Percentiles rank a stretch among this genome's conserved stretches.
Conservation (phyloP, 257 asterid species). For the Nicotiana knightiana region DNA sequence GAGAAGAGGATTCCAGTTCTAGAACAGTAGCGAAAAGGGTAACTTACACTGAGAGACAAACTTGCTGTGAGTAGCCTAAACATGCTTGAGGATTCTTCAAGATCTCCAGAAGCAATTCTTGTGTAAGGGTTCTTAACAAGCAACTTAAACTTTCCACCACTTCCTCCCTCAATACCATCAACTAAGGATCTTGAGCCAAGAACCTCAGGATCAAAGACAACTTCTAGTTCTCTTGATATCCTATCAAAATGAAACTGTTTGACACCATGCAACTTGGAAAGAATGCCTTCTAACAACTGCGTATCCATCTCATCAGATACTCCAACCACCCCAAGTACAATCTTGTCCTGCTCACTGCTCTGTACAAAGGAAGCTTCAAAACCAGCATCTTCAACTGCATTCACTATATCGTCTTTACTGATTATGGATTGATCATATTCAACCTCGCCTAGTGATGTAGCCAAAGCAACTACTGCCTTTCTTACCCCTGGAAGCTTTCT, state of each 20-base stretch:
- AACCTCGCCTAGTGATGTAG: conserved; percentile 92
- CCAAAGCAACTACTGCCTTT: conserved; percentile 83
- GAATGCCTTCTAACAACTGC: conserved; percentile 60
- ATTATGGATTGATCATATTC: conserved; percentile 67
- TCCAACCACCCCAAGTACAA: conserved; percentile 64
- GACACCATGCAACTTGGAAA: conserved; percentile 69
- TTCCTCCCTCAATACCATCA: conserved; percentile 64
- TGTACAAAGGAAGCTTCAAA: conserved; percentile 91
- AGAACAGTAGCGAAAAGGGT: background rate
- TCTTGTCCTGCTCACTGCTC: conserved; percentile 86
- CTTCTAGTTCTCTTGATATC: conserved; percentile 49
- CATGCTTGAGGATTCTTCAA: conserved; percentile 81
- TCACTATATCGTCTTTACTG: conserved; percentile 67
- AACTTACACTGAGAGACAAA: conserved; percentile 80
- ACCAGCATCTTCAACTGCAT: conserved; percentile 95
- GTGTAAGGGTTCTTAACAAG: conserved; percentile 73
- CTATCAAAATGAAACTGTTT: conserved; percentile 55
- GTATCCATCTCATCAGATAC: conserved; percentile 56
- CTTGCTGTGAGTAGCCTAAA: conserved; percentile 78
- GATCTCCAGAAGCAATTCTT: conserved; percentile 84
- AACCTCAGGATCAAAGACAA: conserved; percentile 89
- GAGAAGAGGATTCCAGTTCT: background rate
- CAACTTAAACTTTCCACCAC: conserved; percentile 62
- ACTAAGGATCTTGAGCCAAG: conserved; percentile 75
- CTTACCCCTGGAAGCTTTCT: conserved; percentile 67